Percentiles rank a stretch among this genome's conserved stretches.
Evolutionary conservation across 176 grass and related monocot genomes (phyloP).

Genomic region (Stipa capillata): DNA sequence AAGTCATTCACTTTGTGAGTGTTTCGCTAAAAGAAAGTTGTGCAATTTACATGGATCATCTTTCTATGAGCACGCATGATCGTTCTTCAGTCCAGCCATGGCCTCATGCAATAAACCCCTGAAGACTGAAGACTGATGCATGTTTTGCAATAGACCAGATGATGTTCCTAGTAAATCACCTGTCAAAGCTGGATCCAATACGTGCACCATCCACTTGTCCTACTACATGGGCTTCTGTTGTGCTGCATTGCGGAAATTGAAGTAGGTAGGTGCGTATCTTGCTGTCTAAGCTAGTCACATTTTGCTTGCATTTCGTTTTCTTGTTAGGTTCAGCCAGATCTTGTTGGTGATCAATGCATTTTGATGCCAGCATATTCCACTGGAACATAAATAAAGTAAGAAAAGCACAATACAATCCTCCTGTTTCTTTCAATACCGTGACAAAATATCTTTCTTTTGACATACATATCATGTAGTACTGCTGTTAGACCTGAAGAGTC

Average conservation of each 20-base stretch:
- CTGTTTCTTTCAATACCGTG: neutral
- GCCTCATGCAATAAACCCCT: neutral
- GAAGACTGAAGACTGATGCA: neutral
- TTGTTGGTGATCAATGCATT: neutral
- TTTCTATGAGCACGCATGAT: neutral
- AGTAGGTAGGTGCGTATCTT: neutral
- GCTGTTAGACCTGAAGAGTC: neutral
- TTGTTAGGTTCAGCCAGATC: slow-evolving; percentile 20
- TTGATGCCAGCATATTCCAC: neutral
- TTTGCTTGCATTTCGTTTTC: slow-evolving; percentile 1
- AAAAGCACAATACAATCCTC: neutral
- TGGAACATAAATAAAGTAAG: neutral
- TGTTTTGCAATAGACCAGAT: neutral
- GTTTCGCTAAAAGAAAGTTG: neutral
- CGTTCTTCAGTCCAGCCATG: neutral
- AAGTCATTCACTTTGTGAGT: neutral
- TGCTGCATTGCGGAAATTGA: neutral
- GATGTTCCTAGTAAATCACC: neutral
- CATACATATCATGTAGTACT: neutral
- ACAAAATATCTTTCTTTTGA: neutral
- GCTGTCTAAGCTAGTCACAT: slow-evolving; percentile 13
- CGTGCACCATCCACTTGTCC: neutral
- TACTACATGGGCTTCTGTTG: neutral
- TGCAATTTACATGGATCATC: neutral
- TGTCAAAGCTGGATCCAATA: neutral